Evolutionary conservation across 1,284 basidiomycete species (phyloP).

Genomic region (Microbotryomycetes sp.): DNA sequence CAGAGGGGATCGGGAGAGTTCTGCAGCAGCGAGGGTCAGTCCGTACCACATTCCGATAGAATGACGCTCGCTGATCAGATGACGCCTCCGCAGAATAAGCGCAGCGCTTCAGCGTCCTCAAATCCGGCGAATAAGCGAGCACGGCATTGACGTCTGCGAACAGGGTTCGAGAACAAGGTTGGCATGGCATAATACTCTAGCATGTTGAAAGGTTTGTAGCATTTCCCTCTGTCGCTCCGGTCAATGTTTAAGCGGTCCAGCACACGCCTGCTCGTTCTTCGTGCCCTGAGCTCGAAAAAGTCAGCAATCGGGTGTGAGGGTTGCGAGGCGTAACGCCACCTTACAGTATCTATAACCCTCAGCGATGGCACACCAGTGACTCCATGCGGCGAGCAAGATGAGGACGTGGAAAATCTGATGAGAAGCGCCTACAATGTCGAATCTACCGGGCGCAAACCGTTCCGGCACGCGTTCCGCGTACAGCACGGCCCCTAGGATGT

Average conservation of each 20-base stretch:
- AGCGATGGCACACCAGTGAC: not conserved
- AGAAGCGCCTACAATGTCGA: constrained; percentile 26
- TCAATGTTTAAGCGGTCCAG: not conserved
- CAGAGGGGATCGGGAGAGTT: not conserved
- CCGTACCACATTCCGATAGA: no score
- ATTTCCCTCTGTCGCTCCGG: not conserved
- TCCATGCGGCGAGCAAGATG: constrained; percentile 17
- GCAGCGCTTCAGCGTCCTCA: not conserved
- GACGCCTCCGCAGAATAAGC: not conserved
- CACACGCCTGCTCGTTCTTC: not conserved
- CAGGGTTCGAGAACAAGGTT: not conserved
- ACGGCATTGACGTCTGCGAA: not conserved
- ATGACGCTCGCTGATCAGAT: not conserved
- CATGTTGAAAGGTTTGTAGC: not conserved
- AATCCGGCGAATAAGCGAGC: not conserved
- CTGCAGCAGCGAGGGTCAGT: not conserved
- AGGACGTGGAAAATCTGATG: constrained; percentile 36
- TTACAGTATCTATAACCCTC: not conserved
- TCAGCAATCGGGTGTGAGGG: not conserved
- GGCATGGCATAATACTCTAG: not conserved
- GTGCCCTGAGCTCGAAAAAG: not conserved
- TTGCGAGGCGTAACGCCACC: not conserved
- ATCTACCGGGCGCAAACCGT: constrained; percentile 26
- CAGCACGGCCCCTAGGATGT: constrained; percentile 29
- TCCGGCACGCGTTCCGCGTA: constrained; percentile 35